phyloP scores from a whole-genome alignment of 2,329 filamentous ascomycete species.

The Phaeosphaeriaceae sp. region DNA sequence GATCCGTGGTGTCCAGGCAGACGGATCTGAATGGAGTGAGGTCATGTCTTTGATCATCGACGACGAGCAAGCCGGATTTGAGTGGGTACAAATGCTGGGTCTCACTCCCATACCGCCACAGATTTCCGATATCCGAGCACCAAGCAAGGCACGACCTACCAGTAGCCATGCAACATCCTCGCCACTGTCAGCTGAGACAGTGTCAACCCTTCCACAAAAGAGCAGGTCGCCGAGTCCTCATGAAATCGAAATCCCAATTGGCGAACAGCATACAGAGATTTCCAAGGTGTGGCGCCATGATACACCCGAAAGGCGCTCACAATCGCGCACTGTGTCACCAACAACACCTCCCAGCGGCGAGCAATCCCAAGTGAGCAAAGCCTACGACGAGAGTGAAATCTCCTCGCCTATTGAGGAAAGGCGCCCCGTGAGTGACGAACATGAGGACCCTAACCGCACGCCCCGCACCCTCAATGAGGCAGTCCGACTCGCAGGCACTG shows the following conservation, averaged over 20 bases:
- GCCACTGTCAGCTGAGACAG: constrained; percentile 51
- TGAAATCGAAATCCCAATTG: constrained; percentile 69
- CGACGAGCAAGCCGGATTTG: constrained; percentile 76
- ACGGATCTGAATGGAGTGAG: constrained; percentile 79
- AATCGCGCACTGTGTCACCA: constrained; percentile 43
- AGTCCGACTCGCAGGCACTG: constrained; percentile 37
- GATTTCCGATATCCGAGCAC: constrained; percentile 60
- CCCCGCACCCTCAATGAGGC: constrained; percentile 49
- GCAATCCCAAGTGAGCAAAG: constrained; percentile 36
- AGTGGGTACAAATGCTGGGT: constrained; percentile 91
- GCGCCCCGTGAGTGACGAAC: constrained; percentile 16
- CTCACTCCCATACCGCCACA: constrained; percentile 68
- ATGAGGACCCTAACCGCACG: constrained; percentile 37
- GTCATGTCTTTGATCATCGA: constrained; percentile 79
- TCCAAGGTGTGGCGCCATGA: constrained; percentile 56
- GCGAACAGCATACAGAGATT: constrained; percentile 60
- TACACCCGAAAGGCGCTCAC: constrained; percentile 37
- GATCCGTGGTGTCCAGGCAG: constrained; percentile 75
- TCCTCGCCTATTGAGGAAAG: constrained; percentile 26
- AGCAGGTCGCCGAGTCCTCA: constrained; percentile 57
- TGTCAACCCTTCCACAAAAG: constrained; percentile 44
- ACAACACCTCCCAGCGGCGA: constrained; percentile 50
- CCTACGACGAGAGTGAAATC: constrained; percentile 18
- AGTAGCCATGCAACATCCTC: constrained; percentile 64
- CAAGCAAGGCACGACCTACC: constrained; percentile 50